A percentile compares a stretch with the other conserved stretches of the same genome.
Evolutionary conservation across 495 filamentous ascomycete species (phyloP).

Genomic region (Penicillium subrubescens): DNA sequence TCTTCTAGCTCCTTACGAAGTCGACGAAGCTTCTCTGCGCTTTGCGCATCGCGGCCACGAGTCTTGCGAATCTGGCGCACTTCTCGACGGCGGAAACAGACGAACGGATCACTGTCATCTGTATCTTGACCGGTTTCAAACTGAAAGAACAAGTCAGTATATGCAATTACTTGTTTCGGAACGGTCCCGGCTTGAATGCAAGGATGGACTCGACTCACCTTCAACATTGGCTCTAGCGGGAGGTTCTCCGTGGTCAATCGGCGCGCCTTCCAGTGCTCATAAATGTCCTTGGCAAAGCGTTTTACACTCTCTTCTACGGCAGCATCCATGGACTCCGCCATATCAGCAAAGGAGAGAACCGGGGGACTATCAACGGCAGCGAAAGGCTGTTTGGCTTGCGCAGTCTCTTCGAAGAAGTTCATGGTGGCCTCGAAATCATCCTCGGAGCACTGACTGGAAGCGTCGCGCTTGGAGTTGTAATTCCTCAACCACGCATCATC

Average conservation of each 20-base stretch:
- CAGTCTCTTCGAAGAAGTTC: conserved; percentile 90
- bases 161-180: background rate
- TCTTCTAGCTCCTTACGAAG: conserved; percentile 91
- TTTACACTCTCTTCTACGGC: conserved; percentile 65
- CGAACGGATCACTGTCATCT: conserved; percentile 94
- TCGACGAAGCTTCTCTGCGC: conserved; percentile 89
- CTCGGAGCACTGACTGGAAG: conserved; percentile 70
- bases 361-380: conserved; percentile 84
- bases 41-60: conserved; percentile 88
- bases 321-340: conserved; percentile 76
- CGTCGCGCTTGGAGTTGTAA: conserved; percentile 74
- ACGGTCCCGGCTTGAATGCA: background rate
- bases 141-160: conserved; percentile 45
- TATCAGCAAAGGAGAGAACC: conserved; percentile 75
- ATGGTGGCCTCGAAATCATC: conserved; percentile 92
- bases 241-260: conserved; percentile 66
- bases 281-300: conserved; percentile 80
- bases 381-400: conserved; percentile 78
- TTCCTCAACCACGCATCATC: conserved; percentile 83
- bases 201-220: conserved; percentile 43
- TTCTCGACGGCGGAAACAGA: conserved; percentile 96
- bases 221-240: conserved; percentile 72
- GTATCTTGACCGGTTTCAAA: conserved; percentile 91
- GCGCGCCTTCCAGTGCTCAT: conserved; percentile 84
- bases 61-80: conserved; percentile 94